Conservation (phyloP, 164 flowering plant genomes). For the Tetracentron sinense region DNA sequence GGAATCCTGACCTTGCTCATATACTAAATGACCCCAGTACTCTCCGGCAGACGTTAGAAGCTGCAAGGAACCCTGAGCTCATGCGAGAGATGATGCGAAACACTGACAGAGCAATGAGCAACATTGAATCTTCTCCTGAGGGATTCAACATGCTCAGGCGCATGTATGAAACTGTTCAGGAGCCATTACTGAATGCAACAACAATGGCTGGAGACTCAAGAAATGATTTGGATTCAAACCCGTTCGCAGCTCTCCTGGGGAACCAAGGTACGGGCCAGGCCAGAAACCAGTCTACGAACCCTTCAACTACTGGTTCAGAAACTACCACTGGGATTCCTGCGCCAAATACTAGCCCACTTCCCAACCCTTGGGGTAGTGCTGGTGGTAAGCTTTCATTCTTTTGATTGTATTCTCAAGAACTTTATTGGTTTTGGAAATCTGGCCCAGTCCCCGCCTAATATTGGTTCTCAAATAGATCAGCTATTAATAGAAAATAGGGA, state of each 20-base stretch:
- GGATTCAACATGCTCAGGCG: slow-evolving; percentile 97
- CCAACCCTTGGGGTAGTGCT: slow-evolving; percentile 72
- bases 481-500: no score
- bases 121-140: slow-evolving; percentile 93
- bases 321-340: slow-evolving; percentile 44
- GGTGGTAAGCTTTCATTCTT: slow-evolving; percentile 28
- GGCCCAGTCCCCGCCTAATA: no score
- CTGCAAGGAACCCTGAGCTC: slow-evolving; percentile 91
- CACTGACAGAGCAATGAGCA: slow-evolving; percentile 97
- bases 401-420: neutral
- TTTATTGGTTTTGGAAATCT: neutral
- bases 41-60: slow-evolving; percentile 81
- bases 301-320: slow-evolving; percentile 49
- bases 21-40: slow-evolving; percentile 39
- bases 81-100: slow-evolving; percentile 99
- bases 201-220: slow-evolving; percentile 66
- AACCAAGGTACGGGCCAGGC: slow-evolving; percentile 43
- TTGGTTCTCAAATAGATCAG: no score
- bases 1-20: slow-evolving; percentile 44
- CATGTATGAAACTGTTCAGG: slow-evolving; percentile 98
- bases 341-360: slow-evolving; percentile 86
- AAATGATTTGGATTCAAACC: slow-evolving; percentile 56
- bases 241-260: slow-evolving; percentile 79
- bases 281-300: slow-evolving; percentile 38
- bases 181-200: slow-evolving; percentile 85